phyloP scores from a whole-genome alignment of 164 flowering plant genomes.

The Annona cherimola region DNA sequence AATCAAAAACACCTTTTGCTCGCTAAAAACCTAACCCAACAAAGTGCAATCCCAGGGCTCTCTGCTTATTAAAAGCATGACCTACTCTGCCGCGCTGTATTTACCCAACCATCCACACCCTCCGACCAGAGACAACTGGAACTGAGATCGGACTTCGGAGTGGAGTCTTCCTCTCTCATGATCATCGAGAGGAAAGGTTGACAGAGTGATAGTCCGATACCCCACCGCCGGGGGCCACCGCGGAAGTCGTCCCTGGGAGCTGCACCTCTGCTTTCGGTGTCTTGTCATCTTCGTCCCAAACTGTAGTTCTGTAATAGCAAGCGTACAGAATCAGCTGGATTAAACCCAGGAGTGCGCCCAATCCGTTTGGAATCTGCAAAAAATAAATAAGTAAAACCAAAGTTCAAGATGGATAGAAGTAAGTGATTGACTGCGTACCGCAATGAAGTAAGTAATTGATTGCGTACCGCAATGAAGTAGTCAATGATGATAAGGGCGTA shows the following conservation, averaged over 20 bases:
- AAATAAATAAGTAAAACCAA: not conserved
- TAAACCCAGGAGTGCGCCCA: conserved; percentile 5
- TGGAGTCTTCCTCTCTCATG: not conserved
- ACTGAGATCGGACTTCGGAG: no score
- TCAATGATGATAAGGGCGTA: conserved; percentile 59
- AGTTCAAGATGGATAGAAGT: no score
- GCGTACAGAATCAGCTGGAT: conserved; percentile 12
- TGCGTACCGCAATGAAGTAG: conserved; percentile 37
- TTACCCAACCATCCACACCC: no score
- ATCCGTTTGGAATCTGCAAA: conserved; percentile 12
- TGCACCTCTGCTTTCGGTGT: conserved; percentile 4
- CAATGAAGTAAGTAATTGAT: conserved; percentile 8
- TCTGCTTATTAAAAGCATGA: no score
- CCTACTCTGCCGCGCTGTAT: no score
- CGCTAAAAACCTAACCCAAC: no score
- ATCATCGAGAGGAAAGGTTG: not conserved
- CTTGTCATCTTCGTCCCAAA: not conserved
- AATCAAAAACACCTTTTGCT: no score
- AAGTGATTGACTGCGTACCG: conserved; percentile 22
- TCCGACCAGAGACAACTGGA: no score
- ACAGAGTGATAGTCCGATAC: not conserved
- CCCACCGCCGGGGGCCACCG: not conserved
- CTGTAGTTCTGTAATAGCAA: conserved; percentile 6
- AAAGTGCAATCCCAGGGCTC: no score
- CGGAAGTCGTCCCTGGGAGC: not conserved